A percentile compares a stretch with the other conserved stretches of the same genome.
phyloP scores from a whole-genome alignment of 163 green algal genomes.

The Picocystis sp. region DNA sequence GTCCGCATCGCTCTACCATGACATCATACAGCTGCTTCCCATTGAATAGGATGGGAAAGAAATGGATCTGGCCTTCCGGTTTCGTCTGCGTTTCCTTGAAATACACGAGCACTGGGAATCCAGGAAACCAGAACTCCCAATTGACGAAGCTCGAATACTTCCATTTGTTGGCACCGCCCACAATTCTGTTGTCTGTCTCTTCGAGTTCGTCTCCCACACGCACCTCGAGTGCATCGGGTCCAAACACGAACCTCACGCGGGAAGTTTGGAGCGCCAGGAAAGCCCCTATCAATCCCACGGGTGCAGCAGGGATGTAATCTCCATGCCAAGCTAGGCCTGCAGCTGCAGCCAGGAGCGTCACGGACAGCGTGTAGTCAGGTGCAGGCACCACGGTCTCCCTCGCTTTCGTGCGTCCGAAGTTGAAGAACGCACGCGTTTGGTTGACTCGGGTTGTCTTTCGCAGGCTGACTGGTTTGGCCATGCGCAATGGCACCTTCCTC shows the following conservation, averaged over 20 bases:
- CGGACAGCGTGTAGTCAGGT: slow-evolving; percentile 6
- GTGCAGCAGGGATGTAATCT: slow-evolving; percentile 6
- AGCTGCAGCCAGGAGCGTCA: slow-evolving; percentile 3
- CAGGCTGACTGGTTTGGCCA: slow-evolving; percentile 1
- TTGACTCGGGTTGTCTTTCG: slow-evolving; percentile 1
- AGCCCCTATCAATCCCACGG: slow-evolving; percentile 30
- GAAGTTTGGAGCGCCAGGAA: slow-evolving; percentile 63
- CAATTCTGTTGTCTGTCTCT: slow-evolving; percentile 67
- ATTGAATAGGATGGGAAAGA: slow-evolving; percentile 67
- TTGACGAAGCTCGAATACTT: slow-evolving; percentile 67
- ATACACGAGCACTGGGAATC: slow-evolving; percentile 77
- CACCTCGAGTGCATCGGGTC: slow-evolving; percentile 52
- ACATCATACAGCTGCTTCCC: slow-evolving; percentile 67
- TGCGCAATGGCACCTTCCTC: too few species aligned
- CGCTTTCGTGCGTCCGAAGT: not conserved
- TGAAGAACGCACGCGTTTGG: not conserved
- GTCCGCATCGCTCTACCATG: slow-evolving; percentile 71
- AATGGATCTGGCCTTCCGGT: slow-evolving; percentile 84
- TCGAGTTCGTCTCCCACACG: slow-evolving; percentile 32
- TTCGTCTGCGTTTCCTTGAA: slow-evolving; percentile 93
- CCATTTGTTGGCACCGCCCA: slow-evolving; percentile 72
- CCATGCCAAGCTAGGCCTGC: not conserved
- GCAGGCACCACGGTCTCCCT: not conserved
- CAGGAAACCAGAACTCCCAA: slow-evolving; percentile 51
- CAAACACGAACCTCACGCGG: slow-evolving; percentile 44